These are phyloP conservation scores for Aurantiochytrium sp. DNA, from an alignment of 108 stramenopile species.

Conservation along the genomic window DNA sequence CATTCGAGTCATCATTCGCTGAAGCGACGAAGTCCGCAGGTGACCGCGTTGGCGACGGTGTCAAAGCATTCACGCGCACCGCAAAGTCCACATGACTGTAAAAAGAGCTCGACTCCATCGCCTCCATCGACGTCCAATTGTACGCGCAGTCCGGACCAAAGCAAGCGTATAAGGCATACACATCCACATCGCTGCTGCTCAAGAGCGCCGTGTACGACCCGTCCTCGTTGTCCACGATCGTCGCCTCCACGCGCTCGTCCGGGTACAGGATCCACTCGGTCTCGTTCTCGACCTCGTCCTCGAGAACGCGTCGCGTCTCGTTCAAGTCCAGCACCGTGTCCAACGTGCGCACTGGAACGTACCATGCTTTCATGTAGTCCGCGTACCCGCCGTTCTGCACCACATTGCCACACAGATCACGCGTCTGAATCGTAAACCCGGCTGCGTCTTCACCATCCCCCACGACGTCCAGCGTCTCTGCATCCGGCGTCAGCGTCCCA, in stretches of 20 bases:
- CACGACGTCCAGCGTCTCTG: not conserved
- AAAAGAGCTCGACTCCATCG: not conserved
- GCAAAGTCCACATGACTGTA: not conserved
- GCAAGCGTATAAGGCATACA: not conserved
- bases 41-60: not conserved
- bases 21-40: not conserved
- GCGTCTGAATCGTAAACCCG: not conserved
- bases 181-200: not conserved
- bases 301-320: too few species aligned
- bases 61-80: not conserved
- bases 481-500: not conserved
- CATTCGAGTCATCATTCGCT: not conserved
- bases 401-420: not conserved
- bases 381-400: not conserved
- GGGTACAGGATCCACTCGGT: not conserved
- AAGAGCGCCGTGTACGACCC: not conserved
- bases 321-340: too few species aligned
- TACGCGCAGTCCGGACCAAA: conserved; percentile 5
- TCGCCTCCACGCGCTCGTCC: not conserved
- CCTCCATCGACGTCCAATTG: not conserved
- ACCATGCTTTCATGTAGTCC: not conserved
- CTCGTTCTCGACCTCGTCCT: not conserved
- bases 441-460: not conserved
- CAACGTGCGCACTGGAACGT: not conserved
- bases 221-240: not conserved